Conservation (phyloP, 768 basidiomycete genomes). For the Clathrus columnatus region DNA sequence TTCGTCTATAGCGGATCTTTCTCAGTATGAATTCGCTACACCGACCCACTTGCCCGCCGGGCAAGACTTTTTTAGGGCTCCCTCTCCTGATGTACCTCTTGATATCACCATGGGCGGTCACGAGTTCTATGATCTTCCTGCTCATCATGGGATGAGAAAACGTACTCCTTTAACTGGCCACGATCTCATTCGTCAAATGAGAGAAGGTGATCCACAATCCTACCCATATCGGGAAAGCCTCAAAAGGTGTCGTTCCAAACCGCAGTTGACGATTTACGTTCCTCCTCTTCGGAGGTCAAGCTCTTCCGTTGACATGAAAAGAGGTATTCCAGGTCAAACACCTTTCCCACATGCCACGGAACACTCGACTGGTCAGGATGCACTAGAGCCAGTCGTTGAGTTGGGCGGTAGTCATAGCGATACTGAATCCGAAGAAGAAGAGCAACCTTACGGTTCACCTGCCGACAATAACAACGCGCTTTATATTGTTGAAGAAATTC, state of each 20-base stretch:
- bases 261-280: slow-evolving; percentile 5
- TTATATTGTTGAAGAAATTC: background rate
- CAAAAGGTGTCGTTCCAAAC: background rate
- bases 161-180: background rate
- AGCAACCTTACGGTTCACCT: background rate
- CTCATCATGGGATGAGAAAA: background rate
- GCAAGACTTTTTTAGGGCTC: background rate
- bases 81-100: slow-evolving; percentile 1
- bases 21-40: background rate
- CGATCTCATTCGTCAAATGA: slow-evolving; percentile 4
- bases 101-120: background rate
- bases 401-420: background rate
- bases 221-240: background rate
- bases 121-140: background rate
- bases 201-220: background rate
- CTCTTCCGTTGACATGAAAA: background rate
- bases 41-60: background rate
- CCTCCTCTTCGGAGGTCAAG: background rate
- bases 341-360: background rate
- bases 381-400: background rate
- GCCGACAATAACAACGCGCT: background rate
- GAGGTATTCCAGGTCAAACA: background rate
- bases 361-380: background rate
- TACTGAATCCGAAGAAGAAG: background rate
- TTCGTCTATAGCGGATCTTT: background rate